These are phyloP conservation scores for Penicillium waksmanii DNA, from an alignment of 495 filamentous ascomycete genomes.

Conservation along the genomic window DNA sequence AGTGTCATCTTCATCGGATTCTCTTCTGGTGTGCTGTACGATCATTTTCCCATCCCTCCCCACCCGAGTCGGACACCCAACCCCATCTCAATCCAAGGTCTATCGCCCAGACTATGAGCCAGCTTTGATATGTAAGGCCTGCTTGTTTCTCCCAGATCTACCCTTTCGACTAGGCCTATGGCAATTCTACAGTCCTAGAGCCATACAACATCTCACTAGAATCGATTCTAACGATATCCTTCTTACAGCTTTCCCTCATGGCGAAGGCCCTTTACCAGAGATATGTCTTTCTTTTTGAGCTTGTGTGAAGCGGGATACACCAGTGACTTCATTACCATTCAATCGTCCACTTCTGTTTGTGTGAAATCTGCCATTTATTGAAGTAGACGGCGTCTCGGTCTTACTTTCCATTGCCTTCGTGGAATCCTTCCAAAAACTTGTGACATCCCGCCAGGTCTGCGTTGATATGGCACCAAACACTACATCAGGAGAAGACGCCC, in stretches of 20 bases:
- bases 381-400: constrained; percentile 25
- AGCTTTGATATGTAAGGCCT: constrained; percentile 36
- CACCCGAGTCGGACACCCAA: background rate
- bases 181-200: background rate
- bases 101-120: constrained; percentile 33
- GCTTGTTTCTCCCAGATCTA: constrained; percentile 9
- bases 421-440: constrained; percentile 22
- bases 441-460: constrained; percentile 17
- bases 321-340: constrained; percentile 44
- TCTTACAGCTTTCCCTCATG: constrained; percentile 46
- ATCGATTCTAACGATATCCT: constrained; percentile 8
- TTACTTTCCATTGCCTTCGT: constrained; percentile 24
- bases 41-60: background rate
- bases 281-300: constrained; percentile 55
- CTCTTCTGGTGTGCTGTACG: constrained; percentile 3
- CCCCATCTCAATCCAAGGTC: constrained; percentile 19
- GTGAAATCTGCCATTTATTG: constrained; percentile 27
- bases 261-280: constrained; percentile 56
- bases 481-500: constrained; percentile 33
- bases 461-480: constrained; percentile 38
- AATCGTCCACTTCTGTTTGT: constrained; percentile 34
- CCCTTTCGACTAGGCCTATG: background rate
- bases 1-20: constrained; percentile 4
- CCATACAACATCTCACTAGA: background rate
- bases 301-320: constrained; percentile 52